Evolutionary conservation across 2,329 filamentous ascomycete genomes (phyloP), one percentile per base, ranked within the genome.

Genomic region (Apiospora saccharicola): DNA sequence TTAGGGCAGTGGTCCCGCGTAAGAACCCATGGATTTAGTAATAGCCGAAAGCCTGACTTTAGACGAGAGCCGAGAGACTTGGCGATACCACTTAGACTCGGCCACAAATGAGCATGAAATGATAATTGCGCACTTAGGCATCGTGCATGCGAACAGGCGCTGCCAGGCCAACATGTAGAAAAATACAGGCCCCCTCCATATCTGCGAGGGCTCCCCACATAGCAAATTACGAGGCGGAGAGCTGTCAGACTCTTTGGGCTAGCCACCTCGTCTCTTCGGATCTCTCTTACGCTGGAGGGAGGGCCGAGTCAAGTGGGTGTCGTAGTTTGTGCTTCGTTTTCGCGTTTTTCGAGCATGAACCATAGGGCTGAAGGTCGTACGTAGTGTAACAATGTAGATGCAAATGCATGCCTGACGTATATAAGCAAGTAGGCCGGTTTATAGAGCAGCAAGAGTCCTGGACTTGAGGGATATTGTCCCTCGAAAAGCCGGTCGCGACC

Each of bases 341-440:
- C 57, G 41, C 30, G 30, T 12, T 64, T 34, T n/a, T 22, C 57
- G 10, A 64, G 34, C 57, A 64, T 41, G 57, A 64, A 41, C 57
- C 34, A 64, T 64, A 64, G 57, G 57, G 57, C 57, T 64, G 57
- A 64, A 41, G 57, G 57, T 41, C 34, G 34, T n/a, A 64, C 57
- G 34, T 64, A 64, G 57, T 64, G 57, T 64, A 64, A 64, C 57
- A 22, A 41, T 64, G 34, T 41, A 41, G 22, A 64, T 64, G 57
- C 57, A 64, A 64, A 41, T 64, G 57, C 57, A 64, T 34, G 57
- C 57, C 10, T 64, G 57, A 37, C 57, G n/a, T 64, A 64, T n/a
- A 64, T 19, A 19, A n/a, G 34, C 34, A 22, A 41, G 19, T 6
- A 41, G 10, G 37, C 22, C 34, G 22, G 30, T 41, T 41, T 41